These are phyloP conservation scores for Calonectria fujianensis DNA, from an alignment of 2,329 filamentous ascomycete genomes.

Conservation along the genomic window DNA sequence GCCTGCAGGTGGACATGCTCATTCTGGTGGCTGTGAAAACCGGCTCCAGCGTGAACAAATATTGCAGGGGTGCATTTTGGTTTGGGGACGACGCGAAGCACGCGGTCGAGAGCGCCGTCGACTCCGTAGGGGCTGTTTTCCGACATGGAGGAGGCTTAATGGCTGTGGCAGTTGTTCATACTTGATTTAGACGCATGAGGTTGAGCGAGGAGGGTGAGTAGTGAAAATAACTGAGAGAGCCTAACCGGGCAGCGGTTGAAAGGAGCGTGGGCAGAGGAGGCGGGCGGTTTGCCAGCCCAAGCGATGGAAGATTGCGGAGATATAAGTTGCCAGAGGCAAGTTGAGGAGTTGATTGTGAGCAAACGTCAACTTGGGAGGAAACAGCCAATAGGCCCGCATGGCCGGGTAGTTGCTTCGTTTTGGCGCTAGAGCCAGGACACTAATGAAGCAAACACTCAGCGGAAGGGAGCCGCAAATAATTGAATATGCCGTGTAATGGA, in stretches of 20 bases:
- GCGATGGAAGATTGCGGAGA: conserved; percentile 20
- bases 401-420: conserved; percentile 24
- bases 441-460: conserved; percentile 9
- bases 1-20: conserved; percentile 89
- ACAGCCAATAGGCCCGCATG: conserved; percentile 23
- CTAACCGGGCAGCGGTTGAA: conserved; percentile 3
- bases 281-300: conserved; percentile 32
- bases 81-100: conserved; percentile 60
- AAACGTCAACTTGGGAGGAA: conserved; percentile 23
- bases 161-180: conserved; percentile 58
- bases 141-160: conserved; percentile 64
- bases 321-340: neutral
- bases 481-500: neutral
- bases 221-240: conserved; percentile 28
- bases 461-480: neutral
- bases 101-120: conserved; percentile 66
- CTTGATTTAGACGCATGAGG: conserved; percentile 53
- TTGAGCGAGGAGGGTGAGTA: conserved; percentile 4
- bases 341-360: conserved; percentile 3
- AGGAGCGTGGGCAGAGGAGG: conserved; percentile 23
- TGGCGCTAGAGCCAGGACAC: conserved; percentile 1
- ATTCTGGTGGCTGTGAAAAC: conserved; percentile 92
- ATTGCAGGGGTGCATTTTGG: conserved; percentile 78
- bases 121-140: conserved; percentile 66
- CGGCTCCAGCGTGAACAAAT: conserved; percentile 96